These are phyloP conservation scores for Arthrobotrys musiformis DNA, from an alignment of 2,329 filamentous ascomycete species.

Conservation along the genomic window DNA sequence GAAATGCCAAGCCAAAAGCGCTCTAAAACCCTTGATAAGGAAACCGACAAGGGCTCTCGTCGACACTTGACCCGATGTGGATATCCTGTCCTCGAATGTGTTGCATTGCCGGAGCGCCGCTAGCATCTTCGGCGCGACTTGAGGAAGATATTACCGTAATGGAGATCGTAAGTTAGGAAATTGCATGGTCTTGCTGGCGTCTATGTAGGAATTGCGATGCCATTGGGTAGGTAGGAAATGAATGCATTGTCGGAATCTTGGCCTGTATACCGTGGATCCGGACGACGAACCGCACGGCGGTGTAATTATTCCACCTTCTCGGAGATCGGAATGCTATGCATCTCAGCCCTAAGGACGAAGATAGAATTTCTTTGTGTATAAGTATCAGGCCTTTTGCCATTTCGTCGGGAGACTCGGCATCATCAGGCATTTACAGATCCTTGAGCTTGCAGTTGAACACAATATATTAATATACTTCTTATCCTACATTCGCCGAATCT, in stretches of 20 bases:
- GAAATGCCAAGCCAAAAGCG: conserved; percentile 5
- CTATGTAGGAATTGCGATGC: neutral
- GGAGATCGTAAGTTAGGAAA: neutral
- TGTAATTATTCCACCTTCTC: neutral
- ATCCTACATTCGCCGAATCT: neutral
- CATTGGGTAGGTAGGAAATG: conserved; percentile 1
- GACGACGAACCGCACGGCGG: neutral
- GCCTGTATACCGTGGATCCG: neutral
- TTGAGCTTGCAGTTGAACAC: too few relatives aligned
- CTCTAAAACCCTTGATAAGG: neutral
- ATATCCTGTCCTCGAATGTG: conserved; percentile 14
- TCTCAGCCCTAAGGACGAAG: neutral
- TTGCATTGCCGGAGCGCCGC: conserved; percentile 4
- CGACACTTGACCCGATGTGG: conserved; percentile 1
- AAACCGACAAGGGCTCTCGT: neutral
- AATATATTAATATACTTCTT: neutral
- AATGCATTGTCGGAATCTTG: conserved; percentile 2
- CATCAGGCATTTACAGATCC: neutral
- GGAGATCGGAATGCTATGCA: neutral
- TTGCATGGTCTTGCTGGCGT: neutral
- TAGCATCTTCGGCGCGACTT: neutral
- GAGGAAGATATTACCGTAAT: neutral
- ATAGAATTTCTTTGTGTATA: neutral
- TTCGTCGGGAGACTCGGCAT: neutral
- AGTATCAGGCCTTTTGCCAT: neutral